Conservation (phyloP, 2,329 filamentous ascomycete species). For the Arthrobotrys conoides region DNA sequence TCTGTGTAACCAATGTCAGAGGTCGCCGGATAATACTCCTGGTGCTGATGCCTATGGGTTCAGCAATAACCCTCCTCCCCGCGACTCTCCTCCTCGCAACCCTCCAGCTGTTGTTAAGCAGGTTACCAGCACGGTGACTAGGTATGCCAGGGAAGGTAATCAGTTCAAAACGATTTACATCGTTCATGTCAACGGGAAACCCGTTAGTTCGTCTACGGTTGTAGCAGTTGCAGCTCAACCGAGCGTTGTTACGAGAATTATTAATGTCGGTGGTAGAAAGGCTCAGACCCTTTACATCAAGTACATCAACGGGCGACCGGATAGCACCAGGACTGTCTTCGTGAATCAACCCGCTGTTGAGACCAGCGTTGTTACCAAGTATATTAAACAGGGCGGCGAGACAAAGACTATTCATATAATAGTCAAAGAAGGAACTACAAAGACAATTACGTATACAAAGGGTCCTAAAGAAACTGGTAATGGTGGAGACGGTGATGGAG, state of each 20-base stretch:
- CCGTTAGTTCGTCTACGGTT: too few relatives aligned
- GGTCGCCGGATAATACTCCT: neutral
- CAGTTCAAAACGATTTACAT: neutral
- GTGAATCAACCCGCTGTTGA: neutral
- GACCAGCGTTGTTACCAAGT: neutral
- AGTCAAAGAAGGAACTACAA: too few relatives aligned
- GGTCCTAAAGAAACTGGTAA: too few relatives aligned
- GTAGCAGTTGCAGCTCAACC: too few relatives aligned
- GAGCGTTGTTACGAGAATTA: too few relatives aligned
- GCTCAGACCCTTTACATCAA: neutral
- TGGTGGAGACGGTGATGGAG: too few relatives aligned
- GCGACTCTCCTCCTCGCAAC: neutral
- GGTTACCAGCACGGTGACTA: neutral
- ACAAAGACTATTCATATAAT: too few relatives aligned
- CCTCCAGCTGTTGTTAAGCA: neutral
- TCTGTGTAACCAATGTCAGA: neutral
- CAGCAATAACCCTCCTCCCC: neutral
- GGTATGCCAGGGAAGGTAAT: neutral
- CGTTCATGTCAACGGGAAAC: neutral
- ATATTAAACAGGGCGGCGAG: neutral
- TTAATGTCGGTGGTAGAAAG: too few relatives aligned
- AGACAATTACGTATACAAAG: neutral
- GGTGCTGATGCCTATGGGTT: slow-evolving; percentile 4
- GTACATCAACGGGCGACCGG: neutral
- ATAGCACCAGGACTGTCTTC: neutral